Evolutionary conservation across 73 alveolate species (phyloP), one percentile per base, ranked within the genome.

Genomic region (Stentor coeruleus): DNA sequence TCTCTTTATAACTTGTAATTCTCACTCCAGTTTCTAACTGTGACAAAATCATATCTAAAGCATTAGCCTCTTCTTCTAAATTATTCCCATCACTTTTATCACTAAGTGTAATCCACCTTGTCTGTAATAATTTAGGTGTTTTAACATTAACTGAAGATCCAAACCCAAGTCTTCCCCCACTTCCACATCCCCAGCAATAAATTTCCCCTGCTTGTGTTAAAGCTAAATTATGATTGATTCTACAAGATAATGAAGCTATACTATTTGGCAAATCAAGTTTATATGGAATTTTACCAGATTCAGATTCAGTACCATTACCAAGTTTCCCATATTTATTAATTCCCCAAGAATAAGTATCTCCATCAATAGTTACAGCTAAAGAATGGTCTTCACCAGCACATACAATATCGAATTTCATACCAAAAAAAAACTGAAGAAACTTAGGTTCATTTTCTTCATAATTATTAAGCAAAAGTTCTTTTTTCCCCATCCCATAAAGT

Each of bases 381-480:
- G 99, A 92, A 83, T 95, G 99, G 76, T 95, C 95, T 85, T 92
- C 89, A 15, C 97, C 99, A 31, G 95, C 91, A 35, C 79, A 66
- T 14, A 66, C 33, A 33, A 66, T 37, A 1, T 14, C 0, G 26
- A 75, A 20, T 20, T 15, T 75, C 6, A 14, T 20, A 75, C n/a
- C 74, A 1, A 15, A 66, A 15, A 75, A 39, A 39, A 26, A 14
- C 6, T 35, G 35, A 6, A 40, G 15, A 15, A 75, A 36, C 33
- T 39, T 75, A 6, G 83, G 83, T 39, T 75, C 59, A 40, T 15
- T 31, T 2, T 26, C 26, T 20, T 75, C 83, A 0, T 1, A 15
- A 75, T 39, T 75, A 2, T 20, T 20, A n/a, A 37, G 38, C 1
- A 40, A 28, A 30, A 75, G 26, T 75, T 40, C 83, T 75, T 75